These are phyloP conservation scores for Annona cherimola DNA, from an alignment of 164 flowering plant genomes.

Conservation along the genomic window DNA sequence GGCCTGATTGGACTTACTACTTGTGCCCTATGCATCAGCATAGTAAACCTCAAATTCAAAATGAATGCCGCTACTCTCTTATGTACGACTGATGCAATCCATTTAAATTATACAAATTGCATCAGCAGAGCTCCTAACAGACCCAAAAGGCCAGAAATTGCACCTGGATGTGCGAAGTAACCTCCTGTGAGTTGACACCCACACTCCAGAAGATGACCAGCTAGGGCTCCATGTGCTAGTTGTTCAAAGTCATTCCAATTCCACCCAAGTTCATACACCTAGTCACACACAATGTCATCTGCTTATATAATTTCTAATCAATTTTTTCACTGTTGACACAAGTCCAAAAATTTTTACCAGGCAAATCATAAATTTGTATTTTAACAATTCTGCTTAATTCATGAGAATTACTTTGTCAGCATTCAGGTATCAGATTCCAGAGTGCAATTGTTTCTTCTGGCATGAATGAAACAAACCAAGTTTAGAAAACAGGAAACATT, in stretches of 20 bases:
- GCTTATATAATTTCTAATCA: background rate
- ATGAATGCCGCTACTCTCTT: background rate
- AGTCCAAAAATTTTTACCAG: background rate
- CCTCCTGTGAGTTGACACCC: slow-evolving; percentile 99
- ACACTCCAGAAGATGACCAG: slow-evolving; percentile 96
- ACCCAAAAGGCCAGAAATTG: background rate
- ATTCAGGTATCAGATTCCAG: too few species aligned
- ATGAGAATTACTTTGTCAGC: too few species aligned
- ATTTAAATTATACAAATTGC: background rate
- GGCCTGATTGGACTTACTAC: background rate
- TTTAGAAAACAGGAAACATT: too few species aligned
- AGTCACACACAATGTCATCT: background rate
- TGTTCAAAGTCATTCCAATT: slow-evolving; percentile 74
- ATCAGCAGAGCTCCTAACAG: background rate
- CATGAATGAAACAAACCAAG: too few species aligned
- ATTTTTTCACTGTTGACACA: background rate
- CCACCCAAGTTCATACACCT: slow-evolving; percentile 97
- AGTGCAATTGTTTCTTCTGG: too few species aligned
- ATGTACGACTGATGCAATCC: background rate
- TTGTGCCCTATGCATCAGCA: background rate
- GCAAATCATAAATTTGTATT: too few species aligned
- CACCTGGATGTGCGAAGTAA: slow-evolving; percentile 96
- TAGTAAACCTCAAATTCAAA: background rate
- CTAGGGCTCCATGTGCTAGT: slow-evolving; percentile 83
- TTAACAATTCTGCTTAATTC: too few species aligned